phyloP scores from a whole-genome alignment of 768 basidiomycete genomes.

The Leucosporidium creatinivorum region DNA sequence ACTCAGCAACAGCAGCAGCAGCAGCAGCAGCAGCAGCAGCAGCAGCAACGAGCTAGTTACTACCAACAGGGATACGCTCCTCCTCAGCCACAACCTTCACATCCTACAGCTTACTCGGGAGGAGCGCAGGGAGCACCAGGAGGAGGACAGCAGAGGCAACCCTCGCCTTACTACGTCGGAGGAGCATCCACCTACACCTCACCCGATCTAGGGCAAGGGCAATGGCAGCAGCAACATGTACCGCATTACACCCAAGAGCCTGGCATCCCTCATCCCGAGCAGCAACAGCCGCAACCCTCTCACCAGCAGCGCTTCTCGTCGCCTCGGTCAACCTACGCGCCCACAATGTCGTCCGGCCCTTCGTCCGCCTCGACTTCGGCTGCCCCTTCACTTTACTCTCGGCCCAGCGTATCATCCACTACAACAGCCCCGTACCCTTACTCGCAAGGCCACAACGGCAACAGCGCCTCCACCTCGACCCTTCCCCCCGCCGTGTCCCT shows the following conservation, averaged over 20 bases:
- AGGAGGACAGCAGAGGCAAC: no score
- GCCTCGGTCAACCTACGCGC: constrained; percentile 3
- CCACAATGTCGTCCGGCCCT: constrained; percentile 21
- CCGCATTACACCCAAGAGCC: no score
- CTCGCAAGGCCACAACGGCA: neutral
- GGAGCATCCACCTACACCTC: neutral
- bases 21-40: constrained; percentile 1
- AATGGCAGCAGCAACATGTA: neutral
- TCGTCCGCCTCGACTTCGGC: constrained; percentile 20
- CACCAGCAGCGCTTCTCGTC: constrained; percentile 1
- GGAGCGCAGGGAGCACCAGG: no score
- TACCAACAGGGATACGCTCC: neutral
- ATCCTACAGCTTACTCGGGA: no score
- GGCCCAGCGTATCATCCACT: neutral
- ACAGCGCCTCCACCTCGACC: constrained; percentile 3
- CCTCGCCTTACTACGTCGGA: no score
- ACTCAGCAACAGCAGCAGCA: constrained; percentile 3
- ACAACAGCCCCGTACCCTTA: neutral
- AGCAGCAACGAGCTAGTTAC: neutral
- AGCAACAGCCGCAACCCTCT: no score
- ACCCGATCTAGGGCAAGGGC: neutral
- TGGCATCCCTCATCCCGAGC: no score
- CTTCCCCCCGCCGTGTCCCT: constrained; percentile 5
- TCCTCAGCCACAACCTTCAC: neutral
- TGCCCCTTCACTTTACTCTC: neutral